phyloP scores from a whole-genome alignment of 768 basidiomycete genomes.

The Trichaptum fuscoviolaceum region DNA sequence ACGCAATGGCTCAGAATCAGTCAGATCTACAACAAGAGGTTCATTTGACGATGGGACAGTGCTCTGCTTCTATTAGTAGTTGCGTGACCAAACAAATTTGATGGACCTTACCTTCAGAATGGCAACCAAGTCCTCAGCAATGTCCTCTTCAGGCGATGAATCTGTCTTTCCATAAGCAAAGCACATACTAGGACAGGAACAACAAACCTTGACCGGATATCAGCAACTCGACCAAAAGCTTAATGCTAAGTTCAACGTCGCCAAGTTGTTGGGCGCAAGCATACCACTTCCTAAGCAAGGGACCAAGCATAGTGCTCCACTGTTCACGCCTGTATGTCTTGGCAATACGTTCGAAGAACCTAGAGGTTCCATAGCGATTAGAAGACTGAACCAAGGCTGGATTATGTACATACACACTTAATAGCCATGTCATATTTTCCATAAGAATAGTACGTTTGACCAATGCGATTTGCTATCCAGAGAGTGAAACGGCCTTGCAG shows the following conservation, averaged over 20 bases:
- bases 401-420: constrained; percentile 50
- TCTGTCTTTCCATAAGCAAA: not conserved
- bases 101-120: constrained; percentile 54
- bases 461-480: constrained; percentile 90
- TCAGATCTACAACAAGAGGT: constrained; percentile 55
- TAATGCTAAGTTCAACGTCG: constrained; percentile 71
- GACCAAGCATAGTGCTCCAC: constrained; percentile 70
- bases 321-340: constrained; percentile 82
- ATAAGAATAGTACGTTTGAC: constrained; percentile 74
- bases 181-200: not conserved
- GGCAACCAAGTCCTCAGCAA: constrained; percentile 70
- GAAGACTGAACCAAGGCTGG: not conserved
- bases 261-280: constrained; percentile 74
- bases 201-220: constrained; percentile 51
- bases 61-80: constrained; percentile 40
- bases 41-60: constrained; percentile 61
- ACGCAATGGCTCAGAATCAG: constrained; percentile 62
- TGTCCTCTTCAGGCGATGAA: not conserved
- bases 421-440: constrained; percentile 86
- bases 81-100: not conserved
- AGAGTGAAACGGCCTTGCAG: constrained; percentile 78
- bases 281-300: constrained; percentile 78
- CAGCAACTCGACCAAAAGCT: constrained; percentile 78
- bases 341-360: constrained; percentile 91
- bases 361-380: constrained; percentile 23